phyloP scores from a whole-genome alignment of 2,329 filamentous ascomycete species.

The Fusarium metavorans region DNA sequence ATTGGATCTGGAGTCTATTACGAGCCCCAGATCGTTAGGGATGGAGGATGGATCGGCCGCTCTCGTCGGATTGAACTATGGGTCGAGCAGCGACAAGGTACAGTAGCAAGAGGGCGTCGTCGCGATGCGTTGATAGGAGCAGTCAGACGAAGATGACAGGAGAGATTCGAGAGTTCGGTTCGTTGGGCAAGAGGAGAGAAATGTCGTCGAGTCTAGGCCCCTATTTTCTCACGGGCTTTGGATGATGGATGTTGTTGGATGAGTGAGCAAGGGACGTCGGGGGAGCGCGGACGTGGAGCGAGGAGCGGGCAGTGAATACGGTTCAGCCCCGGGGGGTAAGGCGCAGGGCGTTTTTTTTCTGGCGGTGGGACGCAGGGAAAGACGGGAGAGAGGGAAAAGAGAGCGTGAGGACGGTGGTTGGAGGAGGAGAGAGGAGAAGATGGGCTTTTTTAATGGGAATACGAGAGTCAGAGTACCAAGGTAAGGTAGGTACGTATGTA shows the following conservation, averaged over 20 bases:
- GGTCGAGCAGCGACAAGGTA: slow-evolving; percentile 22
- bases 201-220: slow-evolving; percentile 36
- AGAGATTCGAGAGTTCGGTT: slow-evolving; percentile 9
- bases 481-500: not conserved
- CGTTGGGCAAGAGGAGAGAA: slow-evolving; percentile 5
- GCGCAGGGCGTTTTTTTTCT: slow-evolving; percentile 35
- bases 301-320: slow-evolving; percentile 37
- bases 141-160: slow-evolving; percentile 9
- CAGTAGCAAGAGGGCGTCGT: slow-evolving; percentile 29
- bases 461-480: slow-evolving; percentile 39
- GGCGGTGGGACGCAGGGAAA: slow-evolving; percentile 44
- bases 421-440: slow-evolving; percentile 23
- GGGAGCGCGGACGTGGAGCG: slow-evolving; percentile 36
- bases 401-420: slow-evolving; percentile 33
- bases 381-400: slow-evolving; percentile 8
- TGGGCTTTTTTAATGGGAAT: slow-evolving; percentile 39
- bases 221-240: slow-evolving; percentile 40
- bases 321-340: slow-evolving; percentile 29
- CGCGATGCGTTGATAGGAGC: slow-evolving; percentile 24
- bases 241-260: slow-evolving; percentile 31
- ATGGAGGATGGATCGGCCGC: slow-evolving; percentile 10
- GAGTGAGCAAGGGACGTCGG: slow-evolving; percentile 40
- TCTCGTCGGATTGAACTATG: slow-evolving; percentile 28
- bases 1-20: slow-evolving; percentile 37
- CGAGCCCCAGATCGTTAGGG: slow-evolving; percentile 35